Conservation (phyloP, 345 rosid genomes). For the Acer saccharum region DNA sequence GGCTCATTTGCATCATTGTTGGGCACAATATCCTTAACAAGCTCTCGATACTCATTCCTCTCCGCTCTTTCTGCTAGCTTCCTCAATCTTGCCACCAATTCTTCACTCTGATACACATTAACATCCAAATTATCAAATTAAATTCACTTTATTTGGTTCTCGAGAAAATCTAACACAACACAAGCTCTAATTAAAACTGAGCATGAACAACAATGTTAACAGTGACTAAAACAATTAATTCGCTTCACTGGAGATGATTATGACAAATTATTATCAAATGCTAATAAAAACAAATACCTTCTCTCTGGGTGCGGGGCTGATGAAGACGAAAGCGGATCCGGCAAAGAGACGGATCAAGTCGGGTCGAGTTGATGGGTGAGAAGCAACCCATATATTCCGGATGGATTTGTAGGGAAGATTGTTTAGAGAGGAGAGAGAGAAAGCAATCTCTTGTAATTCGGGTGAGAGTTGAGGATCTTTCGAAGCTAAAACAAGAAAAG, state of each 20-base stretch:
- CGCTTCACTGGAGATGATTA: not conserved
- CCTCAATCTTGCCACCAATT: slow-evolving; percentile 61
- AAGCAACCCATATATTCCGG: slow-evolving; percentile 59
- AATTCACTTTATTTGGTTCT: not conserved
- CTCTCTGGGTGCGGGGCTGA: slow-evolving; percentile 73
- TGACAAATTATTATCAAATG: not conserved
- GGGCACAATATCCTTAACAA: slow-evolving; percentile 86
- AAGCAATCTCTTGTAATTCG: slow-evolving; percentile 56
- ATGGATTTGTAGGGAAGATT: slow-evolving; percentile 57
- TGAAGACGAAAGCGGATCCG: slow-evolving; percentile 58
- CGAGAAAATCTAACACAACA: not conserved
- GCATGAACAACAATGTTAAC: not conserved
- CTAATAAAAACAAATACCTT: slow-evolving; percentile 46
- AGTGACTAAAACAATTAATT: not conserved
- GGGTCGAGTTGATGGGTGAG: slow-evolving; percentile 52
- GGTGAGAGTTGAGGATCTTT: slow-evolving; percentile 50
- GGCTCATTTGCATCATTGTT: slow-evolving; percentile 61
- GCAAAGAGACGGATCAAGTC: slow-evolving; percentile 49
- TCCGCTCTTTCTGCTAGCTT: slow-evolving; percentile 78
- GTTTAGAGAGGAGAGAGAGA: slow-evolving; percentile 43
- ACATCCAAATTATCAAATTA: not conserved
- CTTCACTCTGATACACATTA: slow-evolving; percentile 58
- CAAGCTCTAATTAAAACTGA: no score
- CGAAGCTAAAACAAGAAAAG: slow-evolving; percentile 54
- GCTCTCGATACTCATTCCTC: slow-evolving; percentile 79